A percentile compares a stretch with the other conserved stretches of the same genome.
phyloP scores from a whole-genome alignment of 768 basidiomycete species.

The Trametes villosa region DNA sequence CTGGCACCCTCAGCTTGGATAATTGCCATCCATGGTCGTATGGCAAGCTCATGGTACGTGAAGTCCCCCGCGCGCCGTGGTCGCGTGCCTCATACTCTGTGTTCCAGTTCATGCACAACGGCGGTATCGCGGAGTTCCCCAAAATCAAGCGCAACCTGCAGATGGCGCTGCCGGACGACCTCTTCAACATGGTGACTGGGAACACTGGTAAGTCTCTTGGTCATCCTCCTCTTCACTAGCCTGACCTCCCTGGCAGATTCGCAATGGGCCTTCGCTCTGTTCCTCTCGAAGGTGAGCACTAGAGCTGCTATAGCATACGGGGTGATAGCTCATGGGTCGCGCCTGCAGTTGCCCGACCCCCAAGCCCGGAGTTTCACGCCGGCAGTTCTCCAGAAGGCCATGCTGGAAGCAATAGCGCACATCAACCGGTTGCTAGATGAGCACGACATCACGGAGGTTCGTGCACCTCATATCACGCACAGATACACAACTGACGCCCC shows the following conservation, averaged over 20 bases:
- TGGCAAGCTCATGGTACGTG: slow-evolving; percentile 85
- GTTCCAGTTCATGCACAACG: slow-evolving; percentile 94
- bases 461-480: slow-evolving; percentile 6
- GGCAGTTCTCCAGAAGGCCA: slow-evolving; percentile 73
- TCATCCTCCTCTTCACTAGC: neutral
- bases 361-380: slow-evolving; percentile 77
- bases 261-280: slow-evolving; percentile 95
- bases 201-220: slow-evolving; percentile 71
- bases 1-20: slow-evolving; percentile 87
- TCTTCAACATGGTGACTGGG: slow-evolving; percentile 87
- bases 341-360: slow-evolving; percentile 72
- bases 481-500: neutral
- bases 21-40: slow-evolving; percentile 96
- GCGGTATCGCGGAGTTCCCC: slow-evolving; percentile 85
- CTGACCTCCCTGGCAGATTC: slow-evolving; percentile 60
- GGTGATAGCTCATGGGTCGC: neutral
- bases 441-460: slow-evolving; percentile 72
- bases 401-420: slow-evolving; percentile 84
- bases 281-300: slow-evolving; percentile 72
- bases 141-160: slow-evolving; percentile 84
- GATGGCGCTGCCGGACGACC: slow-evolving; percentile 72
- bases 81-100: neutral
- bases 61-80: neutral
- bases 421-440: slow-evolving; percentile 79
- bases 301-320: neutral